A percentile compares a stretch with the other conserved stretches of the same genome.
These are phyloP conservation scores for Boletus rubescentipes DNA, from an alignment of 768 basidiomycete species.

Conservation along the genomic window DNA sequence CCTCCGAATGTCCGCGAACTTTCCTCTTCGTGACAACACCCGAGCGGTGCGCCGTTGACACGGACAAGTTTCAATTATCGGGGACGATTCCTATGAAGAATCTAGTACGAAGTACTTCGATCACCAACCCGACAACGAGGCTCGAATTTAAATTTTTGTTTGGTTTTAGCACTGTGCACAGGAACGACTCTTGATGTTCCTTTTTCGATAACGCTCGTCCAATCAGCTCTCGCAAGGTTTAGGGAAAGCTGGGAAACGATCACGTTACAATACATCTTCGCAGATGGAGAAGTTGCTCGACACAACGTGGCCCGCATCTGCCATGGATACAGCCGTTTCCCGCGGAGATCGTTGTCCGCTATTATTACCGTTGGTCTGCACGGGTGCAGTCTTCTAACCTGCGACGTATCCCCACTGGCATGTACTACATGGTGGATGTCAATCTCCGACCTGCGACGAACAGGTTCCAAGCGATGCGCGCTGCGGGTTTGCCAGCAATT, in stretches of 20 bases:
- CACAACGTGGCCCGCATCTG: slow-evolving; percentile 23
- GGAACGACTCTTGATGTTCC: slow-evolving; percentile 11
- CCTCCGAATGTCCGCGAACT: slow-evolving; percentile 5
- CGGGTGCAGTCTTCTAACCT: slow-evolving; percentile 13
- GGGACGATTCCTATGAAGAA: background rate
- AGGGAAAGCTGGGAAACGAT: slow-evolving; percentile 17
- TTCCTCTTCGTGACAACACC: background rate
- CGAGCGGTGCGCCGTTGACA: background rate
- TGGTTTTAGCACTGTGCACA: background rate
- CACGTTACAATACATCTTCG: slow-evolving; percentile 23
- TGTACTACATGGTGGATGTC: slow-evolving; percentile 5
- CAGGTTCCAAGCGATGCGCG: slow-evolving; percentile 2
- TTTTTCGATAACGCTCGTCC: slow-evolving; percentile 1
- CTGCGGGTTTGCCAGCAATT: slow-evolving; percentile 8
- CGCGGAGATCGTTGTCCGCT: slow-evolving; percentile 27
- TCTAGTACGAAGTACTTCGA: slow-evolving; percentile 5
- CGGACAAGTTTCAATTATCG: slow-evolving; percentile 12
- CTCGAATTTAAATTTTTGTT: background rate
- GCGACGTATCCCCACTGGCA: slow-evolving; percentile 22
- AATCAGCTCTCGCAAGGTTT: slow-evolving; percentile 13
- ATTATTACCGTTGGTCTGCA: slow-evolving; percentile 7
- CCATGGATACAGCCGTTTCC: slow-evolving; percentile 31
- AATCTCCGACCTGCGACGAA: slow-evolving; percentile 23
- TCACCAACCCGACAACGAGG: slow-evolving; percentile 8
- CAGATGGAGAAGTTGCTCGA: slow-evolving; percentile 18